Base-by-base conservation (phyloP, 371 early-diverging fungal genomes). In the Syncephalastrum sp. region DNA sequence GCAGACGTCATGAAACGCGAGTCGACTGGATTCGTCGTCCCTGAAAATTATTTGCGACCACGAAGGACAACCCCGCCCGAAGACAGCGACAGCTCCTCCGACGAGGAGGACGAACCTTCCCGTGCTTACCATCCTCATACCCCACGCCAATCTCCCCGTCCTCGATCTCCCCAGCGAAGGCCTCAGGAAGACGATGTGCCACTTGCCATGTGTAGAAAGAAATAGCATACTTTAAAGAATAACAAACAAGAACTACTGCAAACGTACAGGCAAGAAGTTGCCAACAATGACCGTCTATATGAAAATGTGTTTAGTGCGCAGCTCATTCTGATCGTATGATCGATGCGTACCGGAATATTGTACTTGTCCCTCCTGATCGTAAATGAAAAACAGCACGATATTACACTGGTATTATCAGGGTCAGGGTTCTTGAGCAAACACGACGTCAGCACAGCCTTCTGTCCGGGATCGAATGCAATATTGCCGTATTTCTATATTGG, bases 401-500 rank as follows among this genome's bases (percentile, higher is more conserved):
- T 85, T 3, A 82, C 81, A 50, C 68, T 82, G 27, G 80, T 77
- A 45, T 62, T 79, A 25, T 82, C 81, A 6, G 75, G 80, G 43
- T 80, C 79, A 5, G 79, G 76, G 49, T 81, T 81, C 65, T 84
- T 85, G 45, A 93, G 66, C 48, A 88, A 64, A 50, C 92, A 92
- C 0, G 91, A 89, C 8, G 97, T 95, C 65, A 96, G 68, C 10
- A 96, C 95, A 0, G 97, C 95, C 69, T 96, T 95, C 77, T 96
- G 95, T 14, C 90, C 89, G 12, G 92, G 89, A 77, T 96, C 95
- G 69, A 95, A 95, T 1, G 97, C 95, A 59, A 96, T 94, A 55
- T 91, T 91, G 38, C 94, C 94, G 59, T 93, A 96, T 83, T 94
- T 94, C 82, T 91, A 73, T 72, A 64, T 64, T 21, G 42, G 12